These are phyloP conservation scores for Bacidia gigantensis DNA, from an alignment of 495 filamentous ascomycete genomes.

Conservation along the genomic window DNA sequence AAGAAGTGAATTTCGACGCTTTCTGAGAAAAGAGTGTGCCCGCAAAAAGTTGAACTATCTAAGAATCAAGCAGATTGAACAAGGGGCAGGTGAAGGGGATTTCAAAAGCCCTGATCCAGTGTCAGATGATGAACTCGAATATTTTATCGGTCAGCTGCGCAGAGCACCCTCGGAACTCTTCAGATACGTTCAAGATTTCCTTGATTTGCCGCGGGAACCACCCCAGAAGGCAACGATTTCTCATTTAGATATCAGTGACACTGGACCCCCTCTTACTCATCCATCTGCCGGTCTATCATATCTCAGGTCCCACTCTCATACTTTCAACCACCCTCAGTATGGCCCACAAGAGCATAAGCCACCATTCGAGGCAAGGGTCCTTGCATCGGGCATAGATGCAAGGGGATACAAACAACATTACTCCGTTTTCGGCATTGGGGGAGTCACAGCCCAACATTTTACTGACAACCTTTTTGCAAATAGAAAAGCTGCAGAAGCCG, in stretches of 20 bases:
- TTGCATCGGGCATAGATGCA: conserved; percentile 30
- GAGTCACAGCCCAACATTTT: conserved; percentile 32
- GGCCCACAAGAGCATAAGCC: conserved; percentile 55
- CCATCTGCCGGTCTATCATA: conserved; percentile 86
- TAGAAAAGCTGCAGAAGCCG: conserved; percentile 24
- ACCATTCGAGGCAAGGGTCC: conserved; percentile 54
- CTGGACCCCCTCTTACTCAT: conserved; percentile 70
- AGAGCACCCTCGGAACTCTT: conserved; percentile 34
- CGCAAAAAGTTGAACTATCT: conserved; percentile 31
- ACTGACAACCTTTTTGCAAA: conserved; percentile 3
- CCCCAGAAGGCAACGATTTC: background rate
- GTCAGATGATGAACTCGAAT: conserved; percentile 44
- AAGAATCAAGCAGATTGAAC: conserved; percentile 32
- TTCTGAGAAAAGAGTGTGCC: conserved; percentile 35
- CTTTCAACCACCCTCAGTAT: conserved; percentile 68
- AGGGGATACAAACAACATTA: conserved; percentile 8
- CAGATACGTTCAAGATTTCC: conserved; percentile 31
- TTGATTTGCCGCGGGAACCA: conserved; percentile 31
- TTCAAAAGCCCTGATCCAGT: conserved; percentile 21
- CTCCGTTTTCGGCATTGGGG: conserved; percentile 37
- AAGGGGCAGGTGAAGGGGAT: conserved; percentile 35
- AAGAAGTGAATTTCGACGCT: conserved; percentile 47
- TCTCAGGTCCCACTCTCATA: conserved; percentile 51
- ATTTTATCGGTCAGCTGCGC: conserved; percentile 47
- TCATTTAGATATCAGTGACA: conserved; percentile 35